Conservation (phyloP, 352 stramenopile species). For the Pythium rishiriense region DNA sequence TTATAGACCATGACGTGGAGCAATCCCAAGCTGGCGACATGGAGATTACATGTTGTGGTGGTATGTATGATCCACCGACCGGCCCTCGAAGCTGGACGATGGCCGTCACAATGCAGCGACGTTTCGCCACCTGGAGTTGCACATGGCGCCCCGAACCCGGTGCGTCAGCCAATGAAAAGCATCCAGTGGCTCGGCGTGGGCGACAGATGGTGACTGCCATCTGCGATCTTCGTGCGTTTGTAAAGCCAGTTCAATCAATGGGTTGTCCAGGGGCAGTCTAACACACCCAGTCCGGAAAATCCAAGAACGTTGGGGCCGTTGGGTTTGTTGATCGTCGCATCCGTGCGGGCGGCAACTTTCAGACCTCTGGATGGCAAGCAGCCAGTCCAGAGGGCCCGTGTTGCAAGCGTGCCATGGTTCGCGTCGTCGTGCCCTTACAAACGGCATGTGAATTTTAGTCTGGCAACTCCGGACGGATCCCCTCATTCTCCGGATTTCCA, state of each 20-base stretch:
- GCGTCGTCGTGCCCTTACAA: not conserved
- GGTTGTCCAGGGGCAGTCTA: not conserved
- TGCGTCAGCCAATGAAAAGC: too few relatives aligned
- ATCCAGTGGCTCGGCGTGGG: too few relatives aligned
- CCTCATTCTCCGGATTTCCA: constrained; percentile 20
- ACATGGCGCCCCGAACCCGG: not conserved
- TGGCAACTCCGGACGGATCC: not conserved
- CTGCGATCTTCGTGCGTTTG: constrained; percentile 1
- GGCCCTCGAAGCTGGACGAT: not conserved
- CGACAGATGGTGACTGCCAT: not conserved
- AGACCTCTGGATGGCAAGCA: not conserved
- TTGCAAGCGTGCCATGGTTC: not conserved
- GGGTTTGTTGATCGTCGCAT: not conserved
- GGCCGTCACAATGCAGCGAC: not conserved
- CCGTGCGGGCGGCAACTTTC: not conserved
- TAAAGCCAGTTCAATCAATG: not conserved
- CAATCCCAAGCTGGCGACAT: not conserved
- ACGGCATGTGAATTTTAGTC: constrained; percentile 1
- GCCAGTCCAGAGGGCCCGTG: not conserved
- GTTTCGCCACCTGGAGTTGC: not conserved
- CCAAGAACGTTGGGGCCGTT: not conserved
- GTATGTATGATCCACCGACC: not conserved
- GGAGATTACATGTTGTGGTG: not conserved
- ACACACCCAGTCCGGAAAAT: not conserved
- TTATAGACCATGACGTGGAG: not conserved